Conservation (phyloP, 768 basidiomycete species). For the Panaeolus cyanescens region DNA sequence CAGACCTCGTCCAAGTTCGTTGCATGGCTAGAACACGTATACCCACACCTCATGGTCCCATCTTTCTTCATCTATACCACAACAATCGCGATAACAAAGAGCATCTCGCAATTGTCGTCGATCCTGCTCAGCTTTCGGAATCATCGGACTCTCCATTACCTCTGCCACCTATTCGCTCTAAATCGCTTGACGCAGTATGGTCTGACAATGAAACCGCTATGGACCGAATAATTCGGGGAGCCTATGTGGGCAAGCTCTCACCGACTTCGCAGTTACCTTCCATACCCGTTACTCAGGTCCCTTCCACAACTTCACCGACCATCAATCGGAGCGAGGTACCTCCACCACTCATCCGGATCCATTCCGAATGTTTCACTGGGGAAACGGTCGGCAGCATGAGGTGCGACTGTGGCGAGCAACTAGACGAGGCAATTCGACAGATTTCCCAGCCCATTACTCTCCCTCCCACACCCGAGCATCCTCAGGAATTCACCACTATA, state of each 20-base stretch:
- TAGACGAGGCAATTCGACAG: constrained; percentile 94
- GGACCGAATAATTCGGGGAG: constrained; percentile 92
- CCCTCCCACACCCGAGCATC: constrained; percentile 32
- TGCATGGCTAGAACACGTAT: constrained; percentile 98
- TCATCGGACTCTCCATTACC: constrained; percentile 28
- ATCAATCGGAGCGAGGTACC: constrained; percentile 42
- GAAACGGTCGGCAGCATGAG: constrained; percentile 98
- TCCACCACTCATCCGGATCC: constrained; percentile 88
- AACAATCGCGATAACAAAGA: constrained; percentile 93
- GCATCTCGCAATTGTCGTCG: constrained; percentile 93
- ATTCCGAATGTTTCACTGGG: constrained; percentile 98
- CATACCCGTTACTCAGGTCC: constrained; percentile 28
- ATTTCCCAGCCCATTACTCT: constrained; percentile 72
- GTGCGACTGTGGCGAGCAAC: constrained; percentile 98
- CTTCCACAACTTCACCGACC: constrained; percentile 5
- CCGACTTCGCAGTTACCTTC: constrained; percentile 50
- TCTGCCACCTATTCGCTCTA: constrained; percentile 76
- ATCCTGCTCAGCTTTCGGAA: constrained; percentile 80
- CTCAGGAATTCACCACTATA: constrained; percentile 40
- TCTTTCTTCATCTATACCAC: constrained; percentile 93
- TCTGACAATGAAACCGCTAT: constrained; percentile 83
- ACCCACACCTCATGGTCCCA: constrained; percentile 92
- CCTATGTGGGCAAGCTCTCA: constrained; percentile 87
- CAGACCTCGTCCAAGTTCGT: constrained; percentile 60
- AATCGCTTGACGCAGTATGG: constrained; percentile 84